A percentile compares a stretch with the other conserved stretches of the same genome.
Conservation (phyloP, 495 filamentous ascomycete species). For the Daldinia concentrica region DNA sequence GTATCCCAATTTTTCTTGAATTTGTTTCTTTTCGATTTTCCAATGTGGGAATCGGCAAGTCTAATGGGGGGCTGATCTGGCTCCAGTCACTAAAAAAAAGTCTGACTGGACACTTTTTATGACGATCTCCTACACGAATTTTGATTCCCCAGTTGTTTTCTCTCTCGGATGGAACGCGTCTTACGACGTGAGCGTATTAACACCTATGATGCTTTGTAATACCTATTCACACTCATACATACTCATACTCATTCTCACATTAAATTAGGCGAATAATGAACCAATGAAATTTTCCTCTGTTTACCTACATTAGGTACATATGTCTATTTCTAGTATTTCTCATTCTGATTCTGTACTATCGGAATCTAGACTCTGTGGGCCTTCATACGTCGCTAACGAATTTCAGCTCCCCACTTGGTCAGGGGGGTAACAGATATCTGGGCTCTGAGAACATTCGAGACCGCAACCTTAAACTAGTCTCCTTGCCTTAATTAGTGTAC, state of each 20-base stretch:
- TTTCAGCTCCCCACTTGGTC: constrained; percentile 1
- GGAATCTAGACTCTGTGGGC: not conserved
- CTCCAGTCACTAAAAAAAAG: constrained; percentile 10
- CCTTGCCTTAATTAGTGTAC: not conserved
- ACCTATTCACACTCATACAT: not conserved
- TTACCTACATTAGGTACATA: not conserved
- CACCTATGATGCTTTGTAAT: constrained; percentile 15
- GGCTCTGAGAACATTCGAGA: not conserved
- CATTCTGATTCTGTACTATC: not conserved
- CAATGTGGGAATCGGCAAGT: constrained; percentile 1
- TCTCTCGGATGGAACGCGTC: constrained; percentile 23
- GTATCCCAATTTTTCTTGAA: not conserved
- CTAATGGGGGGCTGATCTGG: not conserved
- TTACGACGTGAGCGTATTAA: constrained; percentile 20
- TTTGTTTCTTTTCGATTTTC: constrained; percentile 1
- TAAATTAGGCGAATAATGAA: not conserved
- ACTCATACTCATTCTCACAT: not conserved
- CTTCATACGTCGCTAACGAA: not conserved
- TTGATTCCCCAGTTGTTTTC: constrained; percentile 28
- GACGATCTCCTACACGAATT: constrained; percentile 4
- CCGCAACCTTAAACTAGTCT: not conserved
- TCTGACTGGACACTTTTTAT: constrained; percentile 3
- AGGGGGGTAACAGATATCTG: not conserved
- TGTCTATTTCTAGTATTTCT: not conserved
- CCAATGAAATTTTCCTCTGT: not conserved